phyloP scores from a whole-genome alignment of 257 asterid species.

The Orobanche coerulescens region DNA sequence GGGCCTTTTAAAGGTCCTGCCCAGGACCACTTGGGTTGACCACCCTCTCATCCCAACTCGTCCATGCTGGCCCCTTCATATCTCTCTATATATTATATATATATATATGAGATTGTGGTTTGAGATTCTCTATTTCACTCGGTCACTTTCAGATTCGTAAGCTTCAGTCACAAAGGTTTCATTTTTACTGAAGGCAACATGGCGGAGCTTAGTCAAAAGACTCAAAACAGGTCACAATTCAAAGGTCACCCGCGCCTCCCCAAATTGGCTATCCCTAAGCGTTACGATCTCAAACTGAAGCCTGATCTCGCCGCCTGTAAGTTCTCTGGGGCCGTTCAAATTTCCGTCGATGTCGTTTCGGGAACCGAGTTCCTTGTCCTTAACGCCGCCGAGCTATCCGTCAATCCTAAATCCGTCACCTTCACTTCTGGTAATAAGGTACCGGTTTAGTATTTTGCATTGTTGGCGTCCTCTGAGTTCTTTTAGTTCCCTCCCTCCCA shows the following conservation, averaged over 20 bases:
- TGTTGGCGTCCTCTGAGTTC: not conserved
- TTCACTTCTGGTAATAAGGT: slow-evolving; percentile 53
- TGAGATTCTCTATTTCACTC: not conserved
- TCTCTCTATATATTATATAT: too few relatives aligned
- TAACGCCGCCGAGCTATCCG: slow-evolving; percentile 74
- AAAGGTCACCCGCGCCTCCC: slow-evolving; percentile 82
- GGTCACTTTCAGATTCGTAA: not conserved
- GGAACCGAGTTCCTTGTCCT: slow-evolving; percentile 72
- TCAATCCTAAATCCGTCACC: slow-evolving; percentile 44
- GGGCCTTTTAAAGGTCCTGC: too few relatives aligned
- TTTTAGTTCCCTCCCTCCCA: too few relatives aligned
- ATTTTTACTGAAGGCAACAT: slow-evolving; percentile 17
- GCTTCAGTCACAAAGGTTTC: not conserved
- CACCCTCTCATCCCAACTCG: not conserved
- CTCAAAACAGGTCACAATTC: slow-evolving; percentile 68
- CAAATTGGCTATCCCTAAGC: slow-evolving; percentile 67
- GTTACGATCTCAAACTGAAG: slow-evolving; percentile 68
- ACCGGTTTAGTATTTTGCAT: not conserved
- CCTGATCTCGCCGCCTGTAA: slow-evolving; percentile 81
- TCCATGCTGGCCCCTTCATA: not conserved
- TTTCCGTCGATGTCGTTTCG: slow-evolving; percentile 59
- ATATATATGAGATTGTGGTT: too few relatives aligned
- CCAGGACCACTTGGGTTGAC: too few relatives aligned
- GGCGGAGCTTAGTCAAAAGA: slow-evolving; percentile 42
- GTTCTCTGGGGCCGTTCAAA: slow-evolving; percentile 69